Percentiles rank a stretch among this genome's conserved stretches.
Evolutionary conservation across 805 yeast genomes (phyloP).

Genomic region (Cyberlindnera petersonii): DNA sequence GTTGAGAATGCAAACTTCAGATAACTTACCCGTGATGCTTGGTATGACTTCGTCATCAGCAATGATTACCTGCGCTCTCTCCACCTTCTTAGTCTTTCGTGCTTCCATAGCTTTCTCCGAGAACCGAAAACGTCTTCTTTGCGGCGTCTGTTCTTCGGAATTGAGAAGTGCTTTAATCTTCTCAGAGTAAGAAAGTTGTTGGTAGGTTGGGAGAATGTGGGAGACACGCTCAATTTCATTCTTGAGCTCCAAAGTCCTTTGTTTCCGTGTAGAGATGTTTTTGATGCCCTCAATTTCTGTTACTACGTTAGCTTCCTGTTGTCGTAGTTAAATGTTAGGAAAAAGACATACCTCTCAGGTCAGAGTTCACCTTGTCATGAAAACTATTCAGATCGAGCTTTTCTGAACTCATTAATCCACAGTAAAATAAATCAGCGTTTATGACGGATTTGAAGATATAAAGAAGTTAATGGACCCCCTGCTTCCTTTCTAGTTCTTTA

Average conservation of each 20-base stretch:
- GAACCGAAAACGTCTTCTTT: constrained; percentile 13
- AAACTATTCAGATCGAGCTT: constrained; percentile 10
- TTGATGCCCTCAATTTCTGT: constrained; percentile 6
- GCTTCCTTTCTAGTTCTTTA: no score
- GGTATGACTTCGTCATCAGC: constrained; percentile 3
- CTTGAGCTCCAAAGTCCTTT: constrained; percentile 9
- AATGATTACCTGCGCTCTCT: neutral
- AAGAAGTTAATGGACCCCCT: no score
- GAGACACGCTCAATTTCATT: constrained; percentile 15
- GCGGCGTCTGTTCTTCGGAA: constrained; percentile 2
- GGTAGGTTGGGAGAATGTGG: constrained; percentile 23
- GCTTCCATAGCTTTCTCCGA: constrained; percentile 6
- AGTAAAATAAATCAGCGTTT: no score
- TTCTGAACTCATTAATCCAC: neutral
- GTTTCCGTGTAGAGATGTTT: constrained; percentile 1
- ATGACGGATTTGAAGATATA: no score
- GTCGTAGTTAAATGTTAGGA: neutral
- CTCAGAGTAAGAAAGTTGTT: constrained; percentile 21
- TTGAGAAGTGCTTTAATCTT: constrained; percentile 11
- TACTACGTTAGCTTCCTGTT: neutral
- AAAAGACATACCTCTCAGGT: constrained; percentile 10
- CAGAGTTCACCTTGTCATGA: constrained; percentile 8
- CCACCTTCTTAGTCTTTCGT: neutral
- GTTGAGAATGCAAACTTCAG: neutral
- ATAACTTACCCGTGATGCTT: neutral